A percentile compares a stretch with the other conserved stretches of the same genome.
phyloP scores from a whole-genome alignment of 768 basidiomycete genomes.

The Pisolithus microcarpus region DNA sequence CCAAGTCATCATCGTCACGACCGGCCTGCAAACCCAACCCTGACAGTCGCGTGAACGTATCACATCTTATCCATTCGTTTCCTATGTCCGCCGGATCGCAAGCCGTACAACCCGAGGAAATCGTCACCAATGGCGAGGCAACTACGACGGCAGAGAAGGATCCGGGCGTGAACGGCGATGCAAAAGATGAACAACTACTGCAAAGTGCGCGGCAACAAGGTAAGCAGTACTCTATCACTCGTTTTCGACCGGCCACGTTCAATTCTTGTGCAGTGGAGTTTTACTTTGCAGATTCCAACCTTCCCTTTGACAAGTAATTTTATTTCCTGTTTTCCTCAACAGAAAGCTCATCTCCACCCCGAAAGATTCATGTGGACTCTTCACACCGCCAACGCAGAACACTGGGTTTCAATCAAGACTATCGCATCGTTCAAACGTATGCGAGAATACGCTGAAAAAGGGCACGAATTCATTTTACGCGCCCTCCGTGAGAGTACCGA shows the following conservation, averaged over 20 bases:
- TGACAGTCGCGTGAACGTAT: neutral
- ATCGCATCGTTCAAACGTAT: constrained; percentile 95
- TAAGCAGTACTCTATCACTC: constrained; percentile 20
- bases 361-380: constrained; percentile 91
- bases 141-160: constrained; percentile 10
- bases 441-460: constrained; percentile 58
- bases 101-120: constrained; percentile 2
- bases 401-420: constrained; percentile 86
- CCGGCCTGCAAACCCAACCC: too few relatives aligned
- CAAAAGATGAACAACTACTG: constrained; percentile 36
- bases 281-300: constrained; percentile 94
- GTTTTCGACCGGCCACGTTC: neutral
- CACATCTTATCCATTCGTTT: neutral
- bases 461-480: constrained; percentile 60
- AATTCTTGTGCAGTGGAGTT: constrained; percentile 64
- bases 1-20: too few relatives aligned
- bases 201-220: constrained; percentile 51
- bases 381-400: constrained; percentile 70
- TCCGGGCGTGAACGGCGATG: constrained; percentile 17
- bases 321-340: neutral
- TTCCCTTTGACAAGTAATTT: constrained; percentile 78
- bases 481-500: constrained; percentile 49
- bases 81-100: constrained; percentile 19
- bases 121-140: constrained; percentile 3
- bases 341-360: neutral